Base-by-base conservation (phyloP, 2,329 filamentous ascomycete genomes). In the Epichloe glyceriae region DNA sequence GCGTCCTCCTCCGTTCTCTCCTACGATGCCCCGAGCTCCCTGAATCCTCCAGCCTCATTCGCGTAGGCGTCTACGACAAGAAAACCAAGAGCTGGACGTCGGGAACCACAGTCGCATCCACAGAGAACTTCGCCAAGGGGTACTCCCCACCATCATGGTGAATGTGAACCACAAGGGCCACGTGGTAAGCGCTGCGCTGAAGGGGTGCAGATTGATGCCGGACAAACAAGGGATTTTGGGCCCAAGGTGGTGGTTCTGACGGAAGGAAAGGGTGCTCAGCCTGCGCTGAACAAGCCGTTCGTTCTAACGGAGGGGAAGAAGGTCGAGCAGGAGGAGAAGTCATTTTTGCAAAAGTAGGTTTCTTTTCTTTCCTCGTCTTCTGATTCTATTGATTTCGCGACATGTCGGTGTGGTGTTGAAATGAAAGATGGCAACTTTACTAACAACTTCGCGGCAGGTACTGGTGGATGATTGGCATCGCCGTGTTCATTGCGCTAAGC, bases 291-390 rank as follows among this genome's bases (percentile, higher is more conserved):
- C 59, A 78, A 76, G 66, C 81, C 82, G 3, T 72, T 86, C 38
- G 75, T 83, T 46, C 65, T 85, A 55, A 70, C 78, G 0, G 76
- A 82, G 56, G 82, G 82, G 15, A 79, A 73, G 68, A 72, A 78
- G 63, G 73, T 74, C 41, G 74, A 67, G 50, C 70, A 71, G 60
- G 67, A 66, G 50, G 79, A 85, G 68, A 85, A 83, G 74, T 73
- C 76, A 2, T 73, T 85, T 54, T 62, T 85, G 51, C 81, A 85
- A 66, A 85, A 82, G 81, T 84, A 71, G 59, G 75, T 72, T 43
- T 12, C 30, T 5, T 20, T 33, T 15, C 20, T 26, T 19, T 30
- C 38, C n/a, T 15, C 4, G 30, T 19, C 22, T 44, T 30, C 7
- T 35, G 10, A 10, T 44, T 44, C 30, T 17, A n/a, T 44, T 14